Conservation (phyloP, 306 rosid genomes). For the Prunus fruticosa region DNA sequence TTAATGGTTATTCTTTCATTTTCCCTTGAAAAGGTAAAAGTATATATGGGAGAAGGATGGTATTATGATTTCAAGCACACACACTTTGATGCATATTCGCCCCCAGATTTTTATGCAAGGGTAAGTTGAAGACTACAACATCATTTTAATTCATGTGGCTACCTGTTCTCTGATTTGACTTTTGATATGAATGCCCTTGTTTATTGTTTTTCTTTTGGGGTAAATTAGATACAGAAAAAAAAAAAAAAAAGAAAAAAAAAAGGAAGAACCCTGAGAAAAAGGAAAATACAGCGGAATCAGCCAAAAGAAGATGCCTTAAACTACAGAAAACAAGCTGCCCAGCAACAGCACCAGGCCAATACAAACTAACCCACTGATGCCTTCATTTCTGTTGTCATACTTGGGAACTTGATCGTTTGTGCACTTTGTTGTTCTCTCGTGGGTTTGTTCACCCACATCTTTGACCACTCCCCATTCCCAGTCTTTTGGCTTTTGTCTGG, state of each 20-base stretch:
- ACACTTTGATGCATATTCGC: constrained; percentile 88
- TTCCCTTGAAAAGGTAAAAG: constrained; percentile 59
- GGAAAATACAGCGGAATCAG: too few species aligned
- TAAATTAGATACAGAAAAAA: too few species aligned
- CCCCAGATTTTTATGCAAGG: constrained; percentile 95
- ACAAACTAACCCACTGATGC: neutral
- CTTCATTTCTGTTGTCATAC: neutral
- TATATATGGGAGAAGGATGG: constrained; percentile 99
- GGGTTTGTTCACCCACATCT: neutral
- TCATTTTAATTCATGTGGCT: constrained; percentile 4
- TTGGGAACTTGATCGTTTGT: neutral
- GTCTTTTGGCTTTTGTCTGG: neutral
- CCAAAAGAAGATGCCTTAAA: too few species aligned
- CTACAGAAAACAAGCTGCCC: too few species aligned
- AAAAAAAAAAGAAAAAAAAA: too few species aligned
- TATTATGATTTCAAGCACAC: constrained; percentile 71
- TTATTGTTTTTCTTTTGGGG: neutral
- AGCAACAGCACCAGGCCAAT: neutral
- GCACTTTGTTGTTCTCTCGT: neutral
- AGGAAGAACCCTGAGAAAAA: neutral
- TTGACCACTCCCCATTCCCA: neutral
- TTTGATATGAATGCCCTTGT: neutral
- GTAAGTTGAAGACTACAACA: constrained; percentile 44
- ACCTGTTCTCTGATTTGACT: neutral
- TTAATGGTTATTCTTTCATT: constrained; percentile 20